Evolutionary conservation across 257 asterid species (phyloP).

Genomic region (Sherardia arvensis): DNA sequence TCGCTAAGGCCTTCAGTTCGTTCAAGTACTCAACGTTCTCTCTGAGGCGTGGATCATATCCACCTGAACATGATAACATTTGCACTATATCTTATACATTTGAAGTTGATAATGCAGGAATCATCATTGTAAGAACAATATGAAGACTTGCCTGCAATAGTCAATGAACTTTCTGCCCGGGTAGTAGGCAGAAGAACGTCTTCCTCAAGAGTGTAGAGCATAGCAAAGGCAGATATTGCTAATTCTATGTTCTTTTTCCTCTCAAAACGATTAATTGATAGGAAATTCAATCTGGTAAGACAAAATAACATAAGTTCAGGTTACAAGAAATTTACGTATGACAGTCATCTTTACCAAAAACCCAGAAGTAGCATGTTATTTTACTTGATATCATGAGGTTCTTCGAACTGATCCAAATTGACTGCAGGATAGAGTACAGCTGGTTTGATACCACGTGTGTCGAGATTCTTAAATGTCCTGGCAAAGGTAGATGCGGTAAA

Average conservation of each 20-base stretch:
- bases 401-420: conserved; percentile 66
- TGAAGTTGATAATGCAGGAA: too few relatives aligned
- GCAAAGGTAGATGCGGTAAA: conserved; percentile 90
- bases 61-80: conserved; percentile 41
- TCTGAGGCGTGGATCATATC: conserved; percentile 73
- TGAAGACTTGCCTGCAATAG: conserved; percentile 51
- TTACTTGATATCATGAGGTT: conserved; percentile 59
- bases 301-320: background rate
- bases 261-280: conserved; percentile 95
- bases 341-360: conserved; percentile 9
- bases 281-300: conserved; percentile 57
- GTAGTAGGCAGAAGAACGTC: conserved; percentile 28
- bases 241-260: conserved; percentile 86
- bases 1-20: conserved; percentile 67
- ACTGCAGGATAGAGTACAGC: conserved; percentile 97
- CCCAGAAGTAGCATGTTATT: conserved; percentile 17
- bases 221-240: conserved; percentile 87
- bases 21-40: conserved; percentile 86
- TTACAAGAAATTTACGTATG: background rate
- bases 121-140: too few relatives aligned
- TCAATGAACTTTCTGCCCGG: conserved; percentile 45
- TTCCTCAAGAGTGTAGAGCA: conserved; percentile 32
- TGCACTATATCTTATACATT: background rate
- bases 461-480: conserved; percentile 71
- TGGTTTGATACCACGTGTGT: conserved; percentile 60